Conservation (phyloP, 305 asterid species). For the Petunia hybrid region DNA sequence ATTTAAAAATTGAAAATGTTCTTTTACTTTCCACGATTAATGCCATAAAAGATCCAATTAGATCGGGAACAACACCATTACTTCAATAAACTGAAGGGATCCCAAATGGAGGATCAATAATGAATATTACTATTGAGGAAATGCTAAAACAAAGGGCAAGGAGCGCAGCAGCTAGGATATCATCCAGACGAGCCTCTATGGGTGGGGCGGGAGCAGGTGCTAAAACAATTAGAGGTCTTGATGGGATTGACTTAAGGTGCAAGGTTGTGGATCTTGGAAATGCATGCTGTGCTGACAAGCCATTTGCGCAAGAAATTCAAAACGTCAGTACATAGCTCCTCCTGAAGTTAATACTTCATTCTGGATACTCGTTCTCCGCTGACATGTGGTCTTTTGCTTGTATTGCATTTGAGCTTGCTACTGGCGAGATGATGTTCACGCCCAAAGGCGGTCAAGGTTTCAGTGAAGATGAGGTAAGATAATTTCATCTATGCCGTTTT, state of each 20-base stretch:
- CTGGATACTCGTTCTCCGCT: conserved; percentile 78
- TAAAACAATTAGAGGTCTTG: conserved; percentile 74
- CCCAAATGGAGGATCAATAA: conserved; percentile 55
- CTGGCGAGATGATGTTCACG: too few relatives aligned
- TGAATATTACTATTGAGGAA: conserved; percentile 69
- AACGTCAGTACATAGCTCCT: conserved; percentile 80
- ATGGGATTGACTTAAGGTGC: conserved; percentile 78
- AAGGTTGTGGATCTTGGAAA: conserved; percentile 91
- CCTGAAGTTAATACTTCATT: conserved; percentile 80
- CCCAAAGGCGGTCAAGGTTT: too few relatives aligned
- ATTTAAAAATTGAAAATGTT: conserved; percentile 88
- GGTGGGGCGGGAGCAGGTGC: conserved; percentile 57
- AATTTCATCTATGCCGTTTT: background rate
- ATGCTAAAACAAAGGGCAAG: conserved; percentile 38
- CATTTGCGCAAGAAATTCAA: conserved; percentile 83
- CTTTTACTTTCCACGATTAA: conserved; percentile 73
- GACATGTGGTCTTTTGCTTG: conserved; percentile 89
- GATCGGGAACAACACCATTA: conserved; percentile 67
- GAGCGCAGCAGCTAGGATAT: conserved; percentile 85
- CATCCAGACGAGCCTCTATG: conserved; percentile 65
- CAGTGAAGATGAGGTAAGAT: conserved; percentile 87
- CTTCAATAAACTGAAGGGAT: conserved; percentile 82
- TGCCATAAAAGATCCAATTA: conserved; percentile 82
- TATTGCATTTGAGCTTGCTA: too few relatives aligned
- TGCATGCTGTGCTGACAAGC: conserved; percentile 87